Conservation (phyloP, 345 rosid genomes). For the Syzygium aromaticum region DNA sequence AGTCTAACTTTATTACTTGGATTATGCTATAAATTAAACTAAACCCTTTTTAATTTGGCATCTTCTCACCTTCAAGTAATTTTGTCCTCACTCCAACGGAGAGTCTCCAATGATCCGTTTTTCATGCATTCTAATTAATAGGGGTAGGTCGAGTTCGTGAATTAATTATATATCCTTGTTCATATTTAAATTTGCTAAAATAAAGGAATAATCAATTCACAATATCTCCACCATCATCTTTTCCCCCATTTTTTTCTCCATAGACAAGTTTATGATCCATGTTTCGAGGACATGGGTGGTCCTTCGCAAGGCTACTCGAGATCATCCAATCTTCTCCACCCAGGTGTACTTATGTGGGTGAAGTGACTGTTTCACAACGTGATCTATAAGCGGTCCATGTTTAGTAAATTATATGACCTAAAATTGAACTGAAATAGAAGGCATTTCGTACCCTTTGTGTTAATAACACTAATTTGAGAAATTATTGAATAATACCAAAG, state of each 20-base stretch:
- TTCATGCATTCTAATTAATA: not conserved
- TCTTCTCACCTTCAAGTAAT: not conserved
- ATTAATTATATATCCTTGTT: not conserved
- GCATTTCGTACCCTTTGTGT: not conserved
- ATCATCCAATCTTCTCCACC: not conserved
- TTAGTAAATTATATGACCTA: not conserved
- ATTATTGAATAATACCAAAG: not conserved
- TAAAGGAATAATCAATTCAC: not conserved
- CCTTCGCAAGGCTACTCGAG: not conserved
- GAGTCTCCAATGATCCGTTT: not conserved
- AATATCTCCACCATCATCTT: not conserved
- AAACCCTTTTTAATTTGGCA: not conserved
- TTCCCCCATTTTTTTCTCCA: not conserved
- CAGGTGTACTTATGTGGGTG: not conserved
- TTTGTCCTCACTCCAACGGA: not conserved
- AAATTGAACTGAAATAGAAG: not conserved
- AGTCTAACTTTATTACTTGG: not conserved
- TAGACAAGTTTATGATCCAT: not conserved
- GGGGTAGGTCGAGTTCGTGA: not conserved
- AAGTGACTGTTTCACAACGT: not conserved
- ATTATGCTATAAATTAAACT: not conserved
- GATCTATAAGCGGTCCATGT: not conserved
- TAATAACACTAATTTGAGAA: not conserved
- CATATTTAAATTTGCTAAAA: not conserved
- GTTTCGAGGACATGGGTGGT: not conserved